Percentiles rank a stretch among this genome's conserved stretches.
phyloP scores from a whole-genome alignment of 2,329 filamentous ascomycete genomes.

The Phoma herbarum region DNA sequence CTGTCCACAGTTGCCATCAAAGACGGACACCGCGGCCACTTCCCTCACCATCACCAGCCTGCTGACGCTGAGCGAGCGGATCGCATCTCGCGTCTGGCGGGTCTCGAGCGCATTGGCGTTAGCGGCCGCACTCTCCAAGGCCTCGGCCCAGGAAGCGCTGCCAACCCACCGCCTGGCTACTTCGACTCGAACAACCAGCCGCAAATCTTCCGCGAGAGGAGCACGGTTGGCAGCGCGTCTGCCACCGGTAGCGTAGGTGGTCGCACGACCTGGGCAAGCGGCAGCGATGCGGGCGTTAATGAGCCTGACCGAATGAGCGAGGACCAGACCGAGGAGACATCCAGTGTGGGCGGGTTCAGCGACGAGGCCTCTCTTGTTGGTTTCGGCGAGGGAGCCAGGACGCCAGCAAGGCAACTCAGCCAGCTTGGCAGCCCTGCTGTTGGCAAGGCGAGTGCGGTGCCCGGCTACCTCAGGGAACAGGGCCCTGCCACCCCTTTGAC shows the following conservation, averaged over 20 bases:
- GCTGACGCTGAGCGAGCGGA: slow-evolving; percentile 92
- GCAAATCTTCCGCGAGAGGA: slow-evolving; percentile 74
- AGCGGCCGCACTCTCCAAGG: slow-evolving; percentile 64
- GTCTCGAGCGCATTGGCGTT: slow-evolving; percentile 88
- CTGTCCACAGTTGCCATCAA: slow-evolving; percentile 96
- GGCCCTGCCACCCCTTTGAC: slow-evolving; percentile 44
- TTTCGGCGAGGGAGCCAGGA: slow-evolving; percentile 85
- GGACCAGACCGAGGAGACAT: slow-evolving; percentile 66
- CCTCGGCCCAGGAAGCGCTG: slow-evolving; percentile 57
- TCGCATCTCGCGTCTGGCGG: slow-evolving; percentile 91
- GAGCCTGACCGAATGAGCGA: slow-evolving; percentile 77
- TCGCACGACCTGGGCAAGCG: slow-evolving; percentile 72
- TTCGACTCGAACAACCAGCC: slow-evolving; percentile 79
- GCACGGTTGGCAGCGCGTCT: slow-evolving; percentile 89
- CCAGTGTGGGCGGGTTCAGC: slow-evolving; percentile 79
- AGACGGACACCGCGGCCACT: slow-evolving; percentile 88
- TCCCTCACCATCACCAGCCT: slow-evolving; percentile 70
- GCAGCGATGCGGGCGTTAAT: slow-evolving; percentile 61
- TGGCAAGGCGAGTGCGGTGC: slow-evolving; percentile 54
- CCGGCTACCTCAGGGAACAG: slow-evolving; percentile 47
- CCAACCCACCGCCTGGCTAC: slow-evolving; percentile 65
- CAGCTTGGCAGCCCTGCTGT: slow-evolving; percentile 83
- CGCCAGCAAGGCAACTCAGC: slow-evolving; percentile 63
- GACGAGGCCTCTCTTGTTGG: slow-evolving; percentile 89
- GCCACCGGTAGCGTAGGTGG: slow-evolving; percentile 82